These are phyloP conservation scores for Ochetophila trinervis DNA, from an alignment of 306 rosid species.

Conservation along the genomic window DNA sequence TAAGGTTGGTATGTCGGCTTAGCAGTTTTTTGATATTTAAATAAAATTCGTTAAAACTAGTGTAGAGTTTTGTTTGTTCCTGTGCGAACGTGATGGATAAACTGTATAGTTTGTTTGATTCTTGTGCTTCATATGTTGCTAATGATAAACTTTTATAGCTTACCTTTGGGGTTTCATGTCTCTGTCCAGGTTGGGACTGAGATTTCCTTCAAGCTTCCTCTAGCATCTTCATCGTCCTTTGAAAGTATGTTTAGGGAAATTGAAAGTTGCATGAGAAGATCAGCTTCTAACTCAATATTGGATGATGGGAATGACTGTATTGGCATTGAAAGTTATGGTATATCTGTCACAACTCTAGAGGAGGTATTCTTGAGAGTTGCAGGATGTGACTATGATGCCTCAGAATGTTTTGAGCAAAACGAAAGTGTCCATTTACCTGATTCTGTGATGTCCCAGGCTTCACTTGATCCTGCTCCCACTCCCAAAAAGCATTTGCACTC, in stretches of 20 bases:
- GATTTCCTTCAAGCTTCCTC: constrained; percentile 95
- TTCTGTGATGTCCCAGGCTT: constrained; percentile 42
- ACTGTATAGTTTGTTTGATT: no score
- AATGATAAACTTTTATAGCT: constrained; percentile 6
- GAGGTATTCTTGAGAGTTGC: constrained; percentile 97
- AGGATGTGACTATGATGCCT: constrained; percentile 67
- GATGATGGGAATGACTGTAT: constrained; percentile 43
- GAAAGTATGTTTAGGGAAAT: constrained; percentile 93
- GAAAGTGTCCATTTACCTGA: constrained; percentile 30
- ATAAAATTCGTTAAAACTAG: no score
- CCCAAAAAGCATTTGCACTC: constrained; percentile 36
- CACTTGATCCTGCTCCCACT: constrained; percentile 38
- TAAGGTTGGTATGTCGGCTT: no score
- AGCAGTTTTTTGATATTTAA: no score
- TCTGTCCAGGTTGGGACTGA: constrained; percentile 91
- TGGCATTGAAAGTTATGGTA: constrained; percentile 94
- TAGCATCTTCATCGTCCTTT: constrained; percentile 78
- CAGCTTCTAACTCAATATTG: constrained; percentile 36
- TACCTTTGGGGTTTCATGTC: constrained; percentile 22
- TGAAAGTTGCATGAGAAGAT: constrained; percentile 72
- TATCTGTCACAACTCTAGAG: constrained; percentile 95
- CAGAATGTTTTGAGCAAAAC: constrained; percentile 48
- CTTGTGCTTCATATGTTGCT: no score
- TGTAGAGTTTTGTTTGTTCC: no score
- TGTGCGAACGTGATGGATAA: no score